These are phyloP conservation scores for Talaromyces wortmannii DNA, from an alignment of 495 filamentous ascomycete species.

Conservation along the genomic window DNA sequence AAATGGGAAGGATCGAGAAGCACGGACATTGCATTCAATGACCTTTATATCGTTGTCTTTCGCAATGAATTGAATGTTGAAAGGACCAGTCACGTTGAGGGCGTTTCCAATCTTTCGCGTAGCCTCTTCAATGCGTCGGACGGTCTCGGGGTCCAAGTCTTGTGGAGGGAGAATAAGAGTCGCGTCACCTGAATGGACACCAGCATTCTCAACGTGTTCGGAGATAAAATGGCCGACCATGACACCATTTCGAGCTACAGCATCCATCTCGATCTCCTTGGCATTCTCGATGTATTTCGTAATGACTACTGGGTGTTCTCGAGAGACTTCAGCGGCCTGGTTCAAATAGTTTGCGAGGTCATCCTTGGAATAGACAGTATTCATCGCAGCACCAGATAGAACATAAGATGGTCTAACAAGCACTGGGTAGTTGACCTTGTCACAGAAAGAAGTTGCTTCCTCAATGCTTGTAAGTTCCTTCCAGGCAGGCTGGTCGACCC, in stretches of 20 bases:
- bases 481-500: conserved; percentile 94
- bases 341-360: conserved; percentile 88
- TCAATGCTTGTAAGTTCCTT: conserved; percentile 91
- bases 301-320: conserved; percentile 96
- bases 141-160: conserved; percentile 84
- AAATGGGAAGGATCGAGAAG: conserved; percentile 95
- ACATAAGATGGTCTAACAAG: conserved; percentile 96
- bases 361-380: conserved; percentile 88
- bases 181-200: conserved; percentile 96
- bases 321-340: conserved; percentile 86
- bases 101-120: conserved; percentile 93
- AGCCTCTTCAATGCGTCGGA: conserved; percentile 86
- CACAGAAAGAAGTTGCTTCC: conserved; percentile 79
- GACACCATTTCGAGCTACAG: conserved; percentile 78
- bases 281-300: conserved; percentile 98
- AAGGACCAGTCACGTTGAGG: conserved; percentile 92
- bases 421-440: conserved; percentile 87
- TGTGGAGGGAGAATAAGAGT: conserved; percentile 95
- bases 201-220: conserved; percentile 95
- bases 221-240: conserved; percentile 92
- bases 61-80: conserved; percentile 99
- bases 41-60: conserved; percentile 99
- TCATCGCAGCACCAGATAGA: conserved; percentile 97
- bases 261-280: conserved; percentile 97
- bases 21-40: conserved; percentile 97